phyloP scores from a whole-genome alignment of 768 basidiomycete genomes.

The Suillus americanus region DNA sequence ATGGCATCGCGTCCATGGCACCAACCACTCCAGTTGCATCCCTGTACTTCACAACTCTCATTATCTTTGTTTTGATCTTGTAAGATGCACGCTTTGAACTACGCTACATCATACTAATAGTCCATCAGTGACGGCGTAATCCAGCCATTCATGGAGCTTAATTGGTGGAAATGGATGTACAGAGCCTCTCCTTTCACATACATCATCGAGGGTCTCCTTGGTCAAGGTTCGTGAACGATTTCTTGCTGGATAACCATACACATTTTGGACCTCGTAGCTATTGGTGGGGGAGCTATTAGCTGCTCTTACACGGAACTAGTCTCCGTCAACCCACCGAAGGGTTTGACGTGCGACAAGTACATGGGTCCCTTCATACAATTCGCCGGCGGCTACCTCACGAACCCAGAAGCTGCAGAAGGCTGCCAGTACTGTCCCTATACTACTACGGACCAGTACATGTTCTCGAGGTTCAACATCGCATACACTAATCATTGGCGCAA shows the following conservation, averaged over 20 bases:
- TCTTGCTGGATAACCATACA: neutral
- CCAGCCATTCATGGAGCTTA: slow-evolving; percentile 59
- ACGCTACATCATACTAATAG: neutral
- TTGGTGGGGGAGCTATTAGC: slow-evolving; percentile 57
- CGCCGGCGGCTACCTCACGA: slow-evolving; percentile 74
- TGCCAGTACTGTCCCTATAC: slow-evolving; percentile 77
- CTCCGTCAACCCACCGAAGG: slow-evolving; percentile 68
- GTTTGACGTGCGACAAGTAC: slow-evolving; percentile 74
- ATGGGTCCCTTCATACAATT: slow-evolving; percentile 59
- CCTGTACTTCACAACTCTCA: slow-evolving; percentile 56
- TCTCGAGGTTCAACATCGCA: slow-evolving; percentile 52
- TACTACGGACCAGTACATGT: slow-evolving; percentile 53
- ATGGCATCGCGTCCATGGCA: slow-evolving; percentile 59
- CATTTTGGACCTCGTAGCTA: slow-evolving; percentile 13
- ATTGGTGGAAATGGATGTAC: slow-evolving; percentile 77
- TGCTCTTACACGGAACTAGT: slow-evolving; percentile 73
- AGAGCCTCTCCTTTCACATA: slow-evolving; percentile 54
- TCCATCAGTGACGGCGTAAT: slow-evolving; percentile 54
- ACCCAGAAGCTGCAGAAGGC: slow-evolving; percentile 52
- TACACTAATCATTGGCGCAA: slow-evolving; percentile 51
- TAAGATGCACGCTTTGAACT: neutral
- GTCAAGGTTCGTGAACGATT: slow-evolving; percentile 39
- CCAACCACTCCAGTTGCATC: slow-evolving; percentile 60
- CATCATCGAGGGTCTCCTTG: slow-evolving; percentile 47
- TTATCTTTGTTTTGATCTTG: slow-evolving; percentile 65